phyloP scores from a whole-genome alignment of 1,284 basidiomycete genomes.

The Mycena sp. region DNA sequence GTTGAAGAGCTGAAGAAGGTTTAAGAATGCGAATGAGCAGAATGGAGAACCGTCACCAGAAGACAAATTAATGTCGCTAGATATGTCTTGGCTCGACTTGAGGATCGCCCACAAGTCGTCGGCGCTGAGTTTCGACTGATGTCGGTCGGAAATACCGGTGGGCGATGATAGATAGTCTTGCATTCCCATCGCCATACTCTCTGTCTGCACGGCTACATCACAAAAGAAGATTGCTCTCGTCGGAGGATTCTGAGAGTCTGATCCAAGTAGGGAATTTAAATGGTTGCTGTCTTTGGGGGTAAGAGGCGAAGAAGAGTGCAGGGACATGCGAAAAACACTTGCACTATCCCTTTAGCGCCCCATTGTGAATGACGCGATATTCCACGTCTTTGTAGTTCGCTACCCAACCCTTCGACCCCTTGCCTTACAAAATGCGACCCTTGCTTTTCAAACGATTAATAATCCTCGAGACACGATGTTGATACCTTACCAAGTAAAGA shows the following conservation, averaged over 20 bases:
- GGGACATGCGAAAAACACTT: slow-evolving; percentile 42
- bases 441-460: slow-evolving; percentile 56
- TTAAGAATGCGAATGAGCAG: slow-evolving; percentile 35
- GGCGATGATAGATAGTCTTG: slow-evolving; percentile 47
- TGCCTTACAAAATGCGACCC: slow-evolving; percentile 76
- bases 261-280: slow-evolving; percentile 58
- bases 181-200: slow-evolving; percentile 54
- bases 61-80: slow-evolving; percentile 75
- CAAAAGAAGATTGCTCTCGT: slow-evolving; percentile 67
- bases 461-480: neutral
- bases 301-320: slow-evolving; percentile 15
- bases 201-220: slow-evolving; percentile 74
- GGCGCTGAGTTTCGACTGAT: slow-evolving; percentile 64
- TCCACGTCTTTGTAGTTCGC: slow-evolving; percentile 72
- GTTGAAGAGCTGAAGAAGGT: slow-evolving; percentile 60
- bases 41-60: slow-evolving; percentile 51
- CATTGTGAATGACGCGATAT: slow-evolving; percentile 74
- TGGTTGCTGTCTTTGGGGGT: slow-evolving; percentile 53
- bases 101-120: slow-evolving; percentile 71
- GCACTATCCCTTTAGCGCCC: slow-evolving; percentile 80
- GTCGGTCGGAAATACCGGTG: slow-evolving; percentile 57
- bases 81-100: slow-evolving; percentile 79
- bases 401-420: slow-evolving; percentile 72
- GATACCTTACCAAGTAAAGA: slow-evolving; percentile 63
- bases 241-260: slow-evolving; percentile 56